Conservation (phyloP, 257 asterid genomes). For the Scutellaria minor region DNA sequence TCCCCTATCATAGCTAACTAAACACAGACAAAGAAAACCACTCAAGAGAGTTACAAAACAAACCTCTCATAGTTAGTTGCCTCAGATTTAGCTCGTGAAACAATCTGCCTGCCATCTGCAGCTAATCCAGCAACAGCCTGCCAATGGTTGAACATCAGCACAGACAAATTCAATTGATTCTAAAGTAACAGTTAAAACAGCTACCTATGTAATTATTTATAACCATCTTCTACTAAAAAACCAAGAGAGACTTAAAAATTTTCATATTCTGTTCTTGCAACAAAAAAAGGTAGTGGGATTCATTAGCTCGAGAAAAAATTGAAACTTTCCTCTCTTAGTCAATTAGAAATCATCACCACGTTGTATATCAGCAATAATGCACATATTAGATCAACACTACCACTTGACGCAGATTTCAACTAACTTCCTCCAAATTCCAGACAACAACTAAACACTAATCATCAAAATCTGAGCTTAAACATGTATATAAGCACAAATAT, state of each 20-base stretch:
- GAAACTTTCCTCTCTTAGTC: not conserved
- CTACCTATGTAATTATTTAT: conserved; percentile 1
- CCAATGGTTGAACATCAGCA: conserved; percentile 27
- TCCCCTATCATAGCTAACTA: not conserved
- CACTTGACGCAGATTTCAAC: not conserved
- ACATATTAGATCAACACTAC: conserved; percentile 14
- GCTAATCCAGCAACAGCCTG: conserved; percentile 92
- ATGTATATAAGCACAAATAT: not conserved
- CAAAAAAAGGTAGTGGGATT: not conserved
- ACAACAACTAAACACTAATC: not conserved
- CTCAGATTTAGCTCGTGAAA: conserved; percentile 76
- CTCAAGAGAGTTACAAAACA: conserved; percentile 19
- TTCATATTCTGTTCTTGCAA: not conserved
- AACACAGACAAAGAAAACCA: conserved; percentile 12
- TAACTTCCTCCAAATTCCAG: conserved; percentile 6
- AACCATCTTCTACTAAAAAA: not conserved
- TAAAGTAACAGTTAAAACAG: not conserved
- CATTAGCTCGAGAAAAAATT: conserved; percentile 12
- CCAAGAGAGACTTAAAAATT: not conserved
- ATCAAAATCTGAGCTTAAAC: conserved; percentile 14
- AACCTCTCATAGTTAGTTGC: conserved; percentile 77
- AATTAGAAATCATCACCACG: not conserved
- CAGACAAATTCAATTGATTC: conserved; percentile 2
- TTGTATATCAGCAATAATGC: not conserved
- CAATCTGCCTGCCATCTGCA: conserved; percentile 92